Percentiles rank a stretch among this genome's conserved stretches.
phyloP scores from a whole-genome alignment of 257 asterid species.

The Ajuga chamaepitys region DNA sequence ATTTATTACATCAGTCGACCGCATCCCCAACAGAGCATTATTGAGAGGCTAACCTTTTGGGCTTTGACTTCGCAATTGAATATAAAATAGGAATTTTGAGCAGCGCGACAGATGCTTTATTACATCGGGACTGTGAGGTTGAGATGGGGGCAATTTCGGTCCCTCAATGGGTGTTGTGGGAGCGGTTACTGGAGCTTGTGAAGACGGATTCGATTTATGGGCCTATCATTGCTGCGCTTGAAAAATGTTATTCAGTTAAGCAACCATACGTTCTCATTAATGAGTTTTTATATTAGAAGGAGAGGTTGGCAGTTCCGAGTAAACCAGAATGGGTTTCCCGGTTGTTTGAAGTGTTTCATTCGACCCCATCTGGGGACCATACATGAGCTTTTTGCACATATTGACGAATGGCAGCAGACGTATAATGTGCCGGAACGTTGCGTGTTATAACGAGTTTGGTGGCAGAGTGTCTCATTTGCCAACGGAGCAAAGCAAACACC shows the following conservation, averaged over 20 bases:
- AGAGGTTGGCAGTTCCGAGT: neutral
- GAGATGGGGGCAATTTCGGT: neutral
- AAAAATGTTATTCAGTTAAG: neutral
- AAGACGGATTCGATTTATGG: neutral
- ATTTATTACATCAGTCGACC: too few relatives aligned
- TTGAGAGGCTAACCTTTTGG: too few relatives aligned
- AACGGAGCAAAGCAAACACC: too few relatives aligned
- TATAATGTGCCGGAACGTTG: neutral
- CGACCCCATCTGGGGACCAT: neutral
- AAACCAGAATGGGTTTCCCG: neutral
- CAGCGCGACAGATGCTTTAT: neutral
- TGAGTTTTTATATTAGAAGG: neutral
- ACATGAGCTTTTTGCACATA: neutral
- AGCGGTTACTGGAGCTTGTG: neutral
- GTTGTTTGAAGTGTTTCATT: neutral
- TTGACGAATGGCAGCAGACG: neutral
- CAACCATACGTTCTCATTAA: neutral
- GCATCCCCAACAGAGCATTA: too few relatives aligned
- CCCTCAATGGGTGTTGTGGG: neutral
- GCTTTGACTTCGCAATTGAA: neutral
- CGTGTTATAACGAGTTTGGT: too few relatives aligned
- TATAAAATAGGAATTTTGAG: neutral
- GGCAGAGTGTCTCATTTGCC: too few relatives aligned
- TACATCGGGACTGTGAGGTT: too few relatives aligned
- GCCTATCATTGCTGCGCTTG: neutral